Percentiles rank a stretch among this genome's conserved stretches.
phyloP scores from a whole-genome alignment of 2,329 filamentous ascomycete genomes.

The Septoria petroselini region DNA sequence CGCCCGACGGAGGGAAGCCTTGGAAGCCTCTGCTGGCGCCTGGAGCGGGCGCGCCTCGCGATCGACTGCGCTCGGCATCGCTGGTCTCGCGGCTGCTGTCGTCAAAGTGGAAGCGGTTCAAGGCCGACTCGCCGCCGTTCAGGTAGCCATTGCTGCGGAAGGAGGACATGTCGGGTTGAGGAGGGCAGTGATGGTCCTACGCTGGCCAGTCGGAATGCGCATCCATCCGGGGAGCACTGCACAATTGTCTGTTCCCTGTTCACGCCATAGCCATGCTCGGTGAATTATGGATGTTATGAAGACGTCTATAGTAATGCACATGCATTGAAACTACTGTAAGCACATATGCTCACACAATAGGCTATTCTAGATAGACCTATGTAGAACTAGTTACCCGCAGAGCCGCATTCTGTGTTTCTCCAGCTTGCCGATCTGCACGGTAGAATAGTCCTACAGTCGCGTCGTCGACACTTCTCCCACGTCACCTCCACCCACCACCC shows the following conservation, averaged over 20 bases:
- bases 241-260: too few relatives aligned
- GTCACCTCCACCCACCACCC: background rate
- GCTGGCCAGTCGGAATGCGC: background rate
- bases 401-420: background rate
- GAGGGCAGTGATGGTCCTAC: background rate
- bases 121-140: constrained; percentile 40
- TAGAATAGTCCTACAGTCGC: too few relatives aligned
- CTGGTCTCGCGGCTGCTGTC: constrained; percentile 37
- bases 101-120: constrained; percentile 39
- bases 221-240: background rate
- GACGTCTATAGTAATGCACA: background rate
- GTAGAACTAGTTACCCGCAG: too few relatives aligned
- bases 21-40: constrained; percentile 44
- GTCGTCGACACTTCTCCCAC: background rate
- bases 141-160: constrained; percentile 30
- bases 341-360: background rate
- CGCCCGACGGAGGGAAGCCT: too few relatives aligned
- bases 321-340: background rate
- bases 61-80: constrained; percentile 38
- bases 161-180: constrained; percentile 3
- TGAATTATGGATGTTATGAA: too few relatives aligned
- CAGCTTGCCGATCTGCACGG: too few relatives aligned
- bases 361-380: too few relatives aligned
- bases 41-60: constrained; percentile 33
- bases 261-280: too few relatives aligned